Percentiles rank a stretch among this genome's conserved stretches.
These are phyloP conservation scores for Tricholomella constricta DNA, from an alignment of 768 basidiomycete genomes.

Conservation along the genomic window DNA sequence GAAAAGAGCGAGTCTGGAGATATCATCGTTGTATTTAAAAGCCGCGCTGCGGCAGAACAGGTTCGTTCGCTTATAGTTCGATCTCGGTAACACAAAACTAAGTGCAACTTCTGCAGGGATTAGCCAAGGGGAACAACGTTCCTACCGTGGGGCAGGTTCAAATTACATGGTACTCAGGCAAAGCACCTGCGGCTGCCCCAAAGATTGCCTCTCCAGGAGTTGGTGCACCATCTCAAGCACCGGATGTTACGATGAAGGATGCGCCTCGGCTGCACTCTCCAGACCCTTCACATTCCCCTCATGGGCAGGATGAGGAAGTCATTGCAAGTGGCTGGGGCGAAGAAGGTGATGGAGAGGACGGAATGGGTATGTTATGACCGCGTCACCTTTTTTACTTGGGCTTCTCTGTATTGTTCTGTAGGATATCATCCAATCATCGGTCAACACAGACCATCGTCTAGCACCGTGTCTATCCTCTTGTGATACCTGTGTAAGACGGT, in stretches of 20 bases:
- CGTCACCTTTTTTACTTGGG: neutral
- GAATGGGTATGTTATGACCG: slow-evolving; percentile 68
- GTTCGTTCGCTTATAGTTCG: slow-evolving; percentile 33
- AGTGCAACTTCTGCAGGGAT: slow-evolving; percentile 45
- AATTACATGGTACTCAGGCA: slow-evolving; percentile 63
- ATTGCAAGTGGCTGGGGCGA: slow-evolving; percentile 76
- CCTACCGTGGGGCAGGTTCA: slow-evolving; percentile 66
- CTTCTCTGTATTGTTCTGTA: neutral
- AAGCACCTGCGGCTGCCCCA: slow-evolving; percentile 21
- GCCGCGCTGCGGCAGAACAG: slow-evolving; percentile 75
- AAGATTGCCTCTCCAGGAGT: slow-evolving; percentile 21
- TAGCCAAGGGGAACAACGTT: slow-evolving; percentile 71
- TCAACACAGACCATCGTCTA: too few species aligned
- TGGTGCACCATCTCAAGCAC: slow-evolving; percentile 16
- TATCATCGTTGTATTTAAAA: slow-evolving; percentile 69
- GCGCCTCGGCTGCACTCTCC: slow-evolving; percentile 20
- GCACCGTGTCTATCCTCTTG: too few species aligned
- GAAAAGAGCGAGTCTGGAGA: slow-evolving; percentile 57
- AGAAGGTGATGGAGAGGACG: slow-evolving; percentile 66
- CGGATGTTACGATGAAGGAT: slow-evolving; percentile 15
- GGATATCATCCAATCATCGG: neutral
- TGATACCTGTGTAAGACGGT: too few species aligned
- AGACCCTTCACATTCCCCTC: slow-evolving; percentile 32
- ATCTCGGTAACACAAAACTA: neutral
- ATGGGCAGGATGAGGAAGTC: slow-evolving; percentile 57